A percentile compares a stretch with the other conserved stretches of the same genome.
Evolutionary conservation across 164 flowering plant genomes (phyloP).

Genomic region (Aristolochia fimbriata): DNA sequence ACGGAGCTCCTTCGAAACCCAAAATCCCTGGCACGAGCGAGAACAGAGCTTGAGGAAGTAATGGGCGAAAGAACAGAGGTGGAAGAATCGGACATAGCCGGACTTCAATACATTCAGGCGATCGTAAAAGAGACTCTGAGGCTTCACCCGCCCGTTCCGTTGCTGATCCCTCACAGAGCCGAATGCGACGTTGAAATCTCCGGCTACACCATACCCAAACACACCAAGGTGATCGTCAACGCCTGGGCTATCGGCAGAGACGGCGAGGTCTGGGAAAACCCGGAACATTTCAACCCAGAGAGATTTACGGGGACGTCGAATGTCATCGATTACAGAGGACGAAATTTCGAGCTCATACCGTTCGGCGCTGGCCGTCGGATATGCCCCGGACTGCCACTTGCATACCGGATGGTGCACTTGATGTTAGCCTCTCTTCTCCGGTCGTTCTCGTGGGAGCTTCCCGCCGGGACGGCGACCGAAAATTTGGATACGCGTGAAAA

Average conservation of each 20-base stretch:
- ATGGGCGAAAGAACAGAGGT: not conserved
- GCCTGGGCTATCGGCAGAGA: slow-evolving; percentile 33
- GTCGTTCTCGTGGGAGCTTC: slow-evolving; percentile 1
- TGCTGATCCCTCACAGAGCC: slow-evolving; percentile 17
- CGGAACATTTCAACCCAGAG: slow-evolving; percentile 20
- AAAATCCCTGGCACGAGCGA: not conserved
- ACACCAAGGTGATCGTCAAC: slow-evolving; percentile 26
- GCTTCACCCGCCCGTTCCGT: slow-evolving; percentile 12
- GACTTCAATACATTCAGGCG: slow-evolving; percentile 14
- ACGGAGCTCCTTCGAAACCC: slow-evolving; percentile 3
- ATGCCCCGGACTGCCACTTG: slow-evolving; percentile 12
- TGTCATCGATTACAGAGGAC: slow-evolving; percentile 1
- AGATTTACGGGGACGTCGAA: slow-evolving; percentile 21
- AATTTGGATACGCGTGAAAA: not conserved
- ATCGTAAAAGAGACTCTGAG: slow-evolving; percentile 13
- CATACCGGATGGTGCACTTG: slow-evolving; percentile 10
- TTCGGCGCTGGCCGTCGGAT: slow-evolving; percentile 17
- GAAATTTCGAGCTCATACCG: slow-evolving; percentile 6
- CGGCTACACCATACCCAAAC: slow-evolving; percentile 23
- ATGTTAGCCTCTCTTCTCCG: slow-evolving; percentile 12
- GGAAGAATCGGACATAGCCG: slow-evolving; percentile 13
- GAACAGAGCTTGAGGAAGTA: not conserved
- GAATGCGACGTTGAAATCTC: slow-evolving; percentile 17
- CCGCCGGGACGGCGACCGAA: not conserved
- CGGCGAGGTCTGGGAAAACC: slow-evolving; percentile 19